Evolutionary conservation across 2,329 filamentous ascomycete genomes (phyloP).

Genomic region (Xylaria sp.): DNA sequence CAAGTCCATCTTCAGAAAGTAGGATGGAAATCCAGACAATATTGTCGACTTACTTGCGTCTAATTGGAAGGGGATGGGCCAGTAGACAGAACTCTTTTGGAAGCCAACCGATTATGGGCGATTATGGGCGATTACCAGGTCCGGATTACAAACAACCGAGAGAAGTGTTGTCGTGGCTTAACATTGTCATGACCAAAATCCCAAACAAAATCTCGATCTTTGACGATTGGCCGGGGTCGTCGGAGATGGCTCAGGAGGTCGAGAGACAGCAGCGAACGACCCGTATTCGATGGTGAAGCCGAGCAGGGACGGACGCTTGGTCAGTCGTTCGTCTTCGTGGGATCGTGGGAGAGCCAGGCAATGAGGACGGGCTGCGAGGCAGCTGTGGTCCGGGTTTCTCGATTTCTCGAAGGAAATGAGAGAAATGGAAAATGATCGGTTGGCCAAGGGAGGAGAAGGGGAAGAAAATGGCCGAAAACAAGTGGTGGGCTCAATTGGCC

Average conservation of each 20-base stretch:
- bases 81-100: slow-evolving; percentile 1
- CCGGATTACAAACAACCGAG: slow-evolving; percentile 37
- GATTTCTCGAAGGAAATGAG: slow-evolving; percentile 25
- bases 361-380: slow-evolving; percentile 29
- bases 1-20: not conserved
- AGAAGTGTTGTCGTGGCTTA: slow-evolving; percentile 32
- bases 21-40: slow-evolving; percentile 9
- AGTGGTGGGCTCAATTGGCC: slow-evolving; percentile 29
- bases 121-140: slow-evolving; percentile 25
- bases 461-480: slow-evolving; percentile 26
- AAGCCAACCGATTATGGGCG: slow-evolving; percentile 18
- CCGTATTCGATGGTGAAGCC: slow-evolving; percentile 12
- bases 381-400: slow-evolving; percentile 30
- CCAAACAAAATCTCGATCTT: slow-evolving; percentile 16
- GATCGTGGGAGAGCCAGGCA: slow-evolving; percentile 7
- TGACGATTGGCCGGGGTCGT: slow-evolving; percentile 16
- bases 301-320: not conserved
- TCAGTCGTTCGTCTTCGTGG: not conserved
- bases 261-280: slow-evolving; percentile 20
- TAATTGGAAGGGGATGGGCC: slow-evolving; percentile 13
- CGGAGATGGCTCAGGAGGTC: slow-evolving; percentile 16
- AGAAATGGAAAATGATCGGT: slow-evolving; percentile 15
- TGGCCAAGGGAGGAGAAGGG: slow-evolving; percentile 27
- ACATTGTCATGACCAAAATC: slow-evolving; percentile 36
- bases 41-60: slow-evolving; percentile 25